A percentile compares a stretch with the other conserved stretches of the same genome.
phyloP scores from a whole-genome alignment of 495 filamentous ascomycete genomes.

The Aspergillus indologenus region DNA sequence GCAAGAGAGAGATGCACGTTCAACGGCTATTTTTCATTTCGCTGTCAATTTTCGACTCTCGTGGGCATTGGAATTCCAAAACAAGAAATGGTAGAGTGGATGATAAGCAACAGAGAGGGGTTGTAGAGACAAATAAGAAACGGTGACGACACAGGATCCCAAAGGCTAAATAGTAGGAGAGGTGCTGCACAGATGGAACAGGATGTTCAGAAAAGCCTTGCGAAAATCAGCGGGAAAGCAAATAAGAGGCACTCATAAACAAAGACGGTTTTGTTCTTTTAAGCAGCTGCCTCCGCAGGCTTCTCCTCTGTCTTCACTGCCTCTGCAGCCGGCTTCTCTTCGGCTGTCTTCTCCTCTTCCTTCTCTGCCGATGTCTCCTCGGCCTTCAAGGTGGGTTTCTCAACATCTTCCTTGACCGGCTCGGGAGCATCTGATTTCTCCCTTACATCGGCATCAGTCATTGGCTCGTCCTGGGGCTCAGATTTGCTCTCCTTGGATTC shows the following conservation, averaged over 20 bases:
- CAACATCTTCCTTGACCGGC: slow-evolving; percentile 24
- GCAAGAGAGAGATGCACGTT: neutral
- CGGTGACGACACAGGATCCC: slow-evolving; percentile 4
- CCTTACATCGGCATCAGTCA: slow-evolving; percentile 32
- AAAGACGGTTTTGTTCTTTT: slow-evolving; percentile 10
- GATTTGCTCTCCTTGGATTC: slow-evolving; percentile 40
- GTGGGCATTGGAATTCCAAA: neutral
- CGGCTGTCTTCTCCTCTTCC: slow-evolving; percentile 14
- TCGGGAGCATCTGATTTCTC: slow-evolving; percentile 28
- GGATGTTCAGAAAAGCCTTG: neutral
- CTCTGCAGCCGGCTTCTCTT: slow-evolving; percentile 22
- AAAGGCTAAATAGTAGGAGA: slow-evolving; percentile 3
- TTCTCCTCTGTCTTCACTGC: slow-evolving; percentile 21
- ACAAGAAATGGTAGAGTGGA: neutral
- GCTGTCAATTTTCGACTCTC: neutral
- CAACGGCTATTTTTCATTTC: neutral
- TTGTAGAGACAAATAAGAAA: neutral
- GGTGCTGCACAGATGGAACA: neutral
- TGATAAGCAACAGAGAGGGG: neutral
- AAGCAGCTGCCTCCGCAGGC: slow-evolving; percentile 21
- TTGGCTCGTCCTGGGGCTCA: slow-evolving; percentile 37
- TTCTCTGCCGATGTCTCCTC: slow-evolving; percentile 21
- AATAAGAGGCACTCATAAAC: neutral
- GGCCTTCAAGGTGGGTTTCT: slow-evolving; percentile 19
- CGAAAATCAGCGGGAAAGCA: neutral